Evolutionary conservation across 306 rosid genomes (phyloP), one percentile per base, ranked within the genome.

Genomic region (Cucurbita argyrosperma): DNA sequence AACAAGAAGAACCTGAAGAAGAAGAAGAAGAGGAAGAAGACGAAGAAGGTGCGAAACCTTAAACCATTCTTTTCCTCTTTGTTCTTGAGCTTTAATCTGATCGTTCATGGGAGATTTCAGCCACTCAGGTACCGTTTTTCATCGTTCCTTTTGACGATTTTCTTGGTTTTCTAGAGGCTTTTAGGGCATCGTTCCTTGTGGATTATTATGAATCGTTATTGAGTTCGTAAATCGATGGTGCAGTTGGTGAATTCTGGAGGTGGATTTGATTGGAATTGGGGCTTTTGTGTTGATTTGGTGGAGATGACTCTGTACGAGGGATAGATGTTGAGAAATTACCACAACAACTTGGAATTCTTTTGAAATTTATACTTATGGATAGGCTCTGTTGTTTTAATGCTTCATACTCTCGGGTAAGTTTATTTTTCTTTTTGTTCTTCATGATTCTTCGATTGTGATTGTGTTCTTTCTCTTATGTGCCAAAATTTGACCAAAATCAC

Each of bases 391-490:
- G 96, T 78, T 90, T 89, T 65, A 76, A 75, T 78, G 54, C 86
- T 86, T 84, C 96, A 51, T 84, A 85, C 74, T 84, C 96, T 79
- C 85, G 87, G 96, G 98, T 86, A 81, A 85, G 55, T 15, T 52
- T 11, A 51, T 45, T 40, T 10, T 40, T 46, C 6, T 40, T 72
- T 19, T 61, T 61, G 15, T 61, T 15, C 14, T 62, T 62, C 47
- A 2, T n/a, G 26, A 40, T 74, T 57, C 50, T 10, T 72, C 64
- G 55, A 52, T 72, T 74, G n/a, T 14, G 4, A 40, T 40, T 55
- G 1, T 45, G 5, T 51, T 54, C 64, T 54, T 72, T 61, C 8
- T 10, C 54, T 39, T 18, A 4, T 58, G 18, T 50, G 18, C 59
- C 30, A 37, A 15, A 37, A 71, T 0, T 54, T 11, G 16, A 65